phyloP scores from a whole-genome alignment of 495 filamentous ascomycete species.

The Endocarpon pusillum region DNA sequence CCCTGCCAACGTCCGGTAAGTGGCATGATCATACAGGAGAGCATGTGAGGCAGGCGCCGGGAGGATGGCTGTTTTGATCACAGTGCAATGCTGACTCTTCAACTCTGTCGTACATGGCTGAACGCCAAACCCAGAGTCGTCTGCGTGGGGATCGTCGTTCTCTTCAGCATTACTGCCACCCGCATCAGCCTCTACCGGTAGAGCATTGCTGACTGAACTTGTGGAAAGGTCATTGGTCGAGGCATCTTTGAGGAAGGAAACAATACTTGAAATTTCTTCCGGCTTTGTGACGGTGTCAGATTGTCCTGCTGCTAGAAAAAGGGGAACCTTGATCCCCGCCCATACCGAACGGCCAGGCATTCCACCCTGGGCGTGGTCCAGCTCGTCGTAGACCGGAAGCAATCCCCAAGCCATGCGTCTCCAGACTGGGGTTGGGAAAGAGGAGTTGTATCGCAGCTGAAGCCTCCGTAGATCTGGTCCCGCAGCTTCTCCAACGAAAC shows the following conservation, averaged over 20 bases:
- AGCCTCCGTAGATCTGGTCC: constrained; percentile 58
- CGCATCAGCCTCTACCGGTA: constrained; percentile 33
- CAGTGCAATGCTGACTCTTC: constrained; percentile 5
- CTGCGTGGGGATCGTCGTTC: constrained; percentile 10
- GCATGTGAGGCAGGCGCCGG: constrained; percentile 70
- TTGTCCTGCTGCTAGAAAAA: constrained; percentile 65
- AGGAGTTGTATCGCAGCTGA: constrained; percentile 68
- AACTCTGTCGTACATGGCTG: constrained; percentile 3
- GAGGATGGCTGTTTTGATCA: constrained; percentile 54
- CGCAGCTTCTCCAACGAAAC: constrained; percentile 62
- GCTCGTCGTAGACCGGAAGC: constrained; percentile 35
- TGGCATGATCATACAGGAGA: constrained; percentile 62
- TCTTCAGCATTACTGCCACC: constrained; percentile 19
- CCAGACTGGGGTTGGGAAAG: constrained; percentile 68
- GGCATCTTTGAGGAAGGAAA: constrained; percentile 32
- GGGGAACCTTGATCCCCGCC: constrained; percentile 51
- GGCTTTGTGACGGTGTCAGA: constrained; percentile 58
- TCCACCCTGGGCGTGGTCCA: constrained; percentile 36
- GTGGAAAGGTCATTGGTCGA: constrained; percentile 9
- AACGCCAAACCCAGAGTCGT: constrained; percentile 11
- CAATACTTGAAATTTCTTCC: constrained; percentile 52
- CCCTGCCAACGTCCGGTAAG: constrained; percentile 58
- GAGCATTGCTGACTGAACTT: constrained; percentile 23
- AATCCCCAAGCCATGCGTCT: constrained; percentile 65
- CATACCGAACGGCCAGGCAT: constrained; percentile 55